Conservation (phyloP, 2,329 filamentous ascomycete species). For the Pseudogymnoascus sp. region DNA sequence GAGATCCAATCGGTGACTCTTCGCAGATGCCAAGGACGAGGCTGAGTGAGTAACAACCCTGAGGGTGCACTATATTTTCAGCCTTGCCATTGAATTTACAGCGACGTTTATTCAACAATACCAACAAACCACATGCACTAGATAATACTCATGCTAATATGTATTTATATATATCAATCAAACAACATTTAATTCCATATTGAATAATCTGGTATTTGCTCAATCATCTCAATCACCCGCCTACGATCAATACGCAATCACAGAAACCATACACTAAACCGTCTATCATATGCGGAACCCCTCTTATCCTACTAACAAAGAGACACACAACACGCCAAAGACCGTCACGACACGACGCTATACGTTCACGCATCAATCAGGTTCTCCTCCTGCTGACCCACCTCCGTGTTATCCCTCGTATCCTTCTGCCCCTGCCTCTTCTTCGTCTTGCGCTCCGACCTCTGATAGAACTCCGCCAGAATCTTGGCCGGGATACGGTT, state of each 20-base stretch:
- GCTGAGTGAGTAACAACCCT: conserved; percentile 4
- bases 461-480: conserved; percentile 74
- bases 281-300: conserved; percentile 7
- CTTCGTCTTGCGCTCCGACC: conserved; percentile 58
- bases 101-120: background rate
- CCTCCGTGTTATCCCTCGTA: conserved; percentile 32
- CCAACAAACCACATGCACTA: no score
- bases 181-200: conserved; percentile 1
- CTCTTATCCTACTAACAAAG: conserved; percentile 5
- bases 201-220: conserved; percentile 7
- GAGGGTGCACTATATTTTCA: conserved; percentile 1
- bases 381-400: conserved; percentile 45
- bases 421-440: conserved; percentile 43
- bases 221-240: background rate
- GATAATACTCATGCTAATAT: background rate
- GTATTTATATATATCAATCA: background rate
- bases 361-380: conserved; percentile 48
- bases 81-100: background rate
- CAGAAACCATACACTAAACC: conserved; percentile 1
- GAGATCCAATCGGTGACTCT: conserved; percentile 4
- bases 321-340: background rate
- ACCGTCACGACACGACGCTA: background rate
- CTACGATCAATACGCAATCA: background rate
- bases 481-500: conserved; percentile 87
- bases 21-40: background rate